A percentile compares a stretch with the other conserved stretches of the same genome.
Evolutionary conservation across 805 yeast species (phyloP).

Genomic region (Candida cerambycidarum): DNA sequence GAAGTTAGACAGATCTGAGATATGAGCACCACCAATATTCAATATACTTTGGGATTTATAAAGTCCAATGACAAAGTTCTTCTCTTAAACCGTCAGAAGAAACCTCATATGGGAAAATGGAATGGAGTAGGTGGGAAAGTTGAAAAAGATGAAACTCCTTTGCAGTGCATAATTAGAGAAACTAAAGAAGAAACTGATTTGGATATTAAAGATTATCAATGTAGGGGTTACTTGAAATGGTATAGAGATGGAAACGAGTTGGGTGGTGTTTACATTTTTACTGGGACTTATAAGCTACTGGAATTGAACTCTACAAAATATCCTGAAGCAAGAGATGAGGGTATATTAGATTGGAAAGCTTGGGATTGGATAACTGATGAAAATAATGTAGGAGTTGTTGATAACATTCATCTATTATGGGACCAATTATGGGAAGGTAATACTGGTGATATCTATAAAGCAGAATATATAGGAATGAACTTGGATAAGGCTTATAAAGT

Average conservation of each 20-base stretch:
- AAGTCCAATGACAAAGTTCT: conserved; percentile 32
- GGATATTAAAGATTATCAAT: conserved; percentile 23
- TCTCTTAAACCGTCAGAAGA: conserved; percentile 39
- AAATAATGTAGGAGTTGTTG: conserved; percentile 42
- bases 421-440: conserved; percentile 24
- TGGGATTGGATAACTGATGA: conserved; percentile 35
- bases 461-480: conserved; percentile 20
- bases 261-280: conserved; percentile 42
- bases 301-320: conserved; percentile 18
- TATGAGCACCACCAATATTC: conserved; percentile 3
- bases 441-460: conserved; percentile 23
- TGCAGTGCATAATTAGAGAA: conserved; percentile 42
- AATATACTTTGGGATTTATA: conserved; percentile 27
- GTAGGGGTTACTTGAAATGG: conserved; percentile 41
- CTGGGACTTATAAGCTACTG: conserved; percentile 28
- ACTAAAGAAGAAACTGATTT: conserved; percentile 44
- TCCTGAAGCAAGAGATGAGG: conserved; percentile 31
- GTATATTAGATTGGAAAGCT: conserved; percentile 43
- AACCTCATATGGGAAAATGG: conserved; percentile 51
- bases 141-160: conserved; percentile 33
- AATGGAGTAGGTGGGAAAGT: conserved; percentile 49
- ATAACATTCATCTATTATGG: conserved; percentile 28
- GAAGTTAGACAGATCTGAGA: not conserved
- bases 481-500: conserved; percentile 1
- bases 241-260: conserved; percentile 20